Conservation (phyloP, 1,284 basidiomycete genomes). For the Pseudozyma tsukubaensis region DNA sequence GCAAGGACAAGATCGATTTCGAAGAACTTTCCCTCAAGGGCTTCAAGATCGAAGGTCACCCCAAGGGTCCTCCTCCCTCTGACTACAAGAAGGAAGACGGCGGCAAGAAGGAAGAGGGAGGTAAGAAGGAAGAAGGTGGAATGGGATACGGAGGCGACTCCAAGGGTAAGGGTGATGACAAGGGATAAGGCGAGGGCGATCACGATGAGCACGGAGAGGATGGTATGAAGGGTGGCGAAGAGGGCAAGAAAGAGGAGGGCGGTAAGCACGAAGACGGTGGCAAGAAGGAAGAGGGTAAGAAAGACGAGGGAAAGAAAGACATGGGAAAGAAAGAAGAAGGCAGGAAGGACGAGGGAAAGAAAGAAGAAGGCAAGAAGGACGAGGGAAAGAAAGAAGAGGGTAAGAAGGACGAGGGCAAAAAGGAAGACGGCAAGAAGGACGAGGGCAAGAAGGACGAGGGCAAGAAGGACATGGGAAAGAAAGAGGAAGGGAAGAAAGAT, state of each 20-base stretch:
- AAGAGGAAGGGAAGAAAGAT: background rate
- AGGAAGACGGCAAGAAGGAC: background rate
- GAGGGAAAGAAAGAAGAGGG: background rate
- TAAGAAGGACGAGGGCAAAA: conserved; percentile 4
- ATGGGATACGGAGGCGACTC: conserved; percentile 7
- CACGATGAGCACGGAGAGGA: conserved; percentile 2
- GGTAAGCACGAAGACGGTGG: conserved; percentile 1
- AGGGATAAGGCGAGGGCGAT: background rate
- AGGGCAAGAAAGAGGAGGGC: conserved; percentile 5
- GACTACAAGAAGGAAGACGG: conserved; percentile 9
- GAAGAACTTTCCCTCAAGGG: conserved; percentile 11
- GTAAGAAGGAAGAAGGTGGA: background rate
- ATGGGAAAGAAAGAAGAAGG: conserved; percentile 3
- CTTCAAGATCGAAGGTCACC: conserved; percentile 12
- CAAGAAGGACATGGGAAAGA: background rate
- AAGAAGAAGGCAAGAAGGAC: background rate
- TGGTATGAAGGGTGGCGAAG: conserved; percentile 1
- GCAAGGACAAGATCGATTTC: conserved; percentile 11
- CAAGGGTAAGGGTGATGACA: conserved; percentile 4
- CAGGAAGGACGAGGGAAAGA: background rate
- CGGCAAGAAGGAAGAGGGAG: no score
- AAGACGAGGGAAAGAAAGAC: background rate
- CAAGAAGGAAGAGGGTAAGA: background rate
- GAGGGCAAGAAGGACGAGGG: conserved; percentile 2
- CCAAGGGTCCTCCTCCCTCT: conserved; percentile 18